Conservation (phyloP, 1,284 basidiomycete genomes). For the Ganoderma lingzhi region DNA sequence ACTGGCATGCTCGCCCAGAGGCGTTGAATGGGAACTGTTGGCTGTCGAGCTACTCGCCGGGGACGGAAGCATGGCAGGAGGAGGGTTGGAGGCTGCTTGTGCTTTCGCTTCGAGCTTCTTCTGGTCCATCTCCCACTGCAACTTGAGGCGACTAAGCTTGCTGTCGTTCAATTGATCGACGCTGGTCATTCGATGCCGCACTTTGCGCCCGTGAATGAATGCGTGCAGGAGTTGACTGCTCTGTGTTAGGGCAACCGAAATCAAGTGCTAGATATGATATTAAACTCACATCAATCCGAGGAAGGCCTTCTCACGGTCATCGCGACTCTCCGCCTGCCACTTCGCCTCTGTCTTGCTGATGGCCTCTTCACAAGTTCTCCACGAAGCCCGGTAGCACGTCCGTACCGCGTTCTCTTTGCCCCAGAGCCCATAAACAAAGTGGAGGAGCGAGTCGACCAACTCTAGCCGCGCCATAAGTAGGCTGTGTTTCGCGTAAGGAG, state of each 20-base stretch:
- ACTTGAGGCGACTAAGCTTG: constrained; percentile 24
- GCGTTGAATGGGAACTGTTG: constrained; percentile 78
- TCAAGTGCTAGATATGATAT: constrained; percentile 37
- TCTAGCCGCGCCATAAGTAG: constrained; percentile 78
- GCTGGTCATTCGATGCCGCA: constrained; percentile 54
- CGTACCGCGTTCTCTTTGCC: constrained; percentile 64
- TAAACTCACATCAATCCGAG: constrained; percentile 76
- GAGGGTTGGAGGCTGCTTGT: constrained; percentile 34
- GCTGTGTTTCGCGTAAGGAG: constrained; percentile 74
- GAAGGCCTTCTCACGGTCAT: constrained; percentile 77
- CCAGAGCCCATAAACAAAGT: constrained; percentile 80
- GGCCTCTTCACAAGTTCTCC: constrained; percentile 70
- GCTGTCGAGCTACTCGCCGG: constrained; percentile 71
- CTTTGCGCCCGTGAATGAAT: constrained; percentile 70
- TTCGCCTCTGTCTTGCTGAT: constrained; percentile 72
- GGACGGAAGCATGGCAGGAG: constrained; percentile 76
- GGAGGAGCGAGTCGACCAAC: constrained; percentile 74
- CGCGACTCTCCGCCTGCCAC: constrained; percentile 67
- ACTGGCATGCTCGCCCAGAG: constrained; percentile 49
- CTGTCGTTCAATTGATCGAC: constrained; percentile 51
- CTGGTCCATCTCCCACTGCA: constrained; percentile 24
- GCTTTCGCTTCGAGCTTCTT: constrained; percentile 20
- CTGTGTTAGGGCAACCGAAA: constrained; percentile 41
- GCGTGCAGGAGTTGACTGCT: constrained; percentile 76
- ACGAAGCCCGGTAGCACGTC: constrained; percentile 61